These are phyloP conservation scores for Xylariaceae sp. DNA, from an alignment of 2,329 filamentous ascomycete species.

Conservation along the genomic window DNA sequence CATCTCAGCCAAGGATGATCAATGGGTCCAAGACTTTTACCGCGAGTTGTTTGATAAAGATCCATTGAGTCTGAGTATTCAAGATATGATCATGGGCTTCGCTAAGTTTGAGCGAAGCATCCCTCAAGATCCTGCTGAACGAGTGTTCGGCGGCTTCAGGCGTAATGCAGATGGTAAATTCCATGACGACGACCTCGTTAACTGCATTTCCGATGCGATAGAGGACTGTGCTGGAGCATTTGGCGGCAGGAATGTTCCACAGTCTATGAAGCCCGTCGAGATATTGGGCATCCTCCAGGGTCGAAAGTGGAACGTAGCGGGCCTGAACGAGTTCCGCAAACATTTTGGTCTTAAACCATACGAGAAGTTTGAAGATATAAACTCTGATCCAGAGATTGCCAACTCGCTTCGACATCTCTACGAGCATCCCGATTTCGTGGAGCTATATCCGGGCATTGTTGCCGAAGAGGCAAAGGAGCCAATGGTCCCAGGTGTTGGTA, in stretches of 20 bases:
- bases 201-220: constrained; percentile 75
- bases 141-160: constrained; percentile 68
- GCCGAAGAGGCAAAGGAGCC: constrained; percentile 75
- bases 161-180: constrained; percentile 70
- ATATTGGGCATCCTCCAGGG: constrained; percentile 80
- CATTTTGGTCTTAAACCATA: constrained; percentile 79
- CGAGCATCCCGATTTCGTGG: constrained; percentile 77
- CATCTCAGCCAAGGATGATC: constrained; percentile 73
- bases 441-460: constrained; percentile 79
- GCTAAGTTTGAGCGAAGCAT: constrained; percentile 64
- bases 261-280: constrained; percentile 73
- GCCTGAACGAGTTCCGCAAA: constrained; percentile 82
- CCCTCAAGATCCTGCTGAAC: constrained; percentile 67
- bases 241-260: constrained; percentile 73
- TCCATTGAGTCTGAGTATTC: constrained; percentile 56
- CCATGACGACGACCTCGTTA: constrained; percentile 74
- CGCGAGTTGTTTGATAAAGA: constrained; percentile 63
- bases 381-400: constrained; percentile 72
- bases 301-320: constrained; percentile 75
- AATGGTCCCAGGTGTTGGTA: constrained; percentile 74
- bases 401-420: constrained; percentile 69
- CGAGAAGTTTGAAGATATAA: constrained; percentile 81
- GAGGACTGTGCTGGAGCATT: constrained; percentile 79
- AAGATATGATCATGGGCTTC: constrained; percentile 65
- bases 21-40: constrained; percentile 77